Base-by-base conservation (phyloP, 495 filamentous ascomycete species). In the Penicillium silybi region DNA sequence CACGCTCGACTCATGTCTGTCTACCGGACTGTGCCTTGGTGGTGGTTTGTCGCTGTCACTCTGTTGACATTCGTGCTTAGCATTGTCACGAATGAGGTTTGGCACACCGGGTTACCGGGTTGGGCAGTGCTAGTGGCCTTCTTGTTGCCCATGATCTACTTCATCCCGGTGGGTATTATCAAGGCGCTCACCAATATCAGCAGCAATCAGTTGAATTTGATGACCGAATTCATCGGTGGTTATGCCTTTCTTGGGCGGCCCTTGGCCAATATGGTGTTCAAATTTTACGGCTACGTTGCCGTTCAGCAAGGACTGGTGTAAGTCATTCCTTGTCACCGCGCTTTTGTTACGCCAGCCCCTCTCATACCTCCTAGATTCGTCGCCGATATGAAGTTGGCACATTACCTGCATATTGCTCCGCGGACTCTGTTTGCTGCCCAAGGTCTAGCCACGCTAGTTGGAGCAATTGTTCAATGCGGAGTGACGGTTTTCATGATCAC, bases 341-440 rank as follows among this genome's bases (percentile, higher is more conserved):
- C 11, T 49, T 10, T 6, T 7, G 2, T 20, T 13, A 1, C 22
- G n/a, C 38, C 9, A n/a, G 19, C 15, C n/a, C 27, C 17, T 41
- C 23, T 71, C 44, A 47, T 25, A 18, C 40, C 68, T 61, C 54
- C 63, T 62, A 57, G 84, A 76, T 67, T 88, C 72, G 85, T 88
- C 71, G 85, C 71, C 74, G 74, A 86, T 79, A 70, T 89, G 87
- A 74, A 91, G 82, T 64, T 90, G 80, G 85, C 83, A 7, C 84
- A 88, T 60, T 90, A 89, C 67, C 82, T 89, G 68, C 87, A 88
- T 61, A 81, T 87, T n/a, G 81, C 85, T 1, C 85, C 85, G 0
- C 73, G 85, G 6, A 84, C 79, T 1, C 77, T 88, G 62, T 89
- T 89, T 65, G 70, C 80, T 56, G 82, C 82, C 0, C 85, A 88